phyloP scores from a whole-genome alignment of 148 eudicot genomes.

The Chenopodium formosanum region DNA sequence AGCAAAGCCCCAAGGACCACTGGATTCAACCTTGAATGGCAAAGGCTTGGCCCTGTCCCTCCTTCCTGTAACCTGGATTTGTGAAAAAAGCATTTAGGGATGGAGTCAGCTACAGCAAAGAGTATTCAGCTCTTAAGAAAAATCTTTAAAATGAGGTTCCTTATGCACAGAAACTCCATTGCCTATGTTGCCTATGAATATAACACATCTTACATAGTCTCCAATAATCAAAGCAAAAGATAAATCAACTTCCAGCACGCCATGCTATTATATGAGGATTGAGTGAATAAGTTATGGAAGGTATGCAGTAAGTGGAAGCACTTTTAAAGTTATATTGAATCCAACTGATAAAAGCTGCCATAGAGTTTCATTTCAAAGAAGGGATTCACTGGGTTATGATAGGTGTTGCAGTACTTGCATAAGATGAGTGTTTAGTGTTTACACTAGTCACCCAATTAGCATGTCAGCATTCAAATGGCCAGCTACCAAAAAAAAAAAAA shows the following conservation, averaged over 20 bases:
- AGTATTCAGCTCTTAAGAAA: neutral
- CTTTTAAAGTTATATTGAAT: neutral
- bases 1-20: constrained; percentile 87
- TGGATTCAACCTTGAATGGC: constrained; percentile 80
- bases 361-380: neutral
- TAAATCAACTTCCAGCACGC: no score
- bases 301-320: neutral
- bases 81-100: neutral
- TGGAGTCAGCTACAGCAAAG: neutral
- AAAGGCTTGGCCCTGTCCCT: constrained; percentile 97
- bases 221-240: neutral
- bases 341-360: neutral
- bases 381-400: neutral
- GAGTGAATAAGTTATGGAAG: neutral
- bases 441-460: neutral
- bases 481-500: neutral
- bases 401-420: no score
- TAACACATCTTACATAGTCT: neutral
- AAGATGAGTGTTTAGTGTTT: neutral
- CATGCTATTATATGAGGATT: neutral
- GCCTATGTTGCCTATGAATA: neutral
- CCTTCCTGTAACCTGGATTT: constrained; percentile 86
- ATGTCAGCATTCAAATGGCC: neutral
- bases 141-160: neutral
- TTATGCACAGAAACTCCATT: neutral